These are phyloP conservation scores for Pilasporangium apinafurcum DNA, from an alignment of 352 stramenopile species.

Conservation along the genomic window DNA sequence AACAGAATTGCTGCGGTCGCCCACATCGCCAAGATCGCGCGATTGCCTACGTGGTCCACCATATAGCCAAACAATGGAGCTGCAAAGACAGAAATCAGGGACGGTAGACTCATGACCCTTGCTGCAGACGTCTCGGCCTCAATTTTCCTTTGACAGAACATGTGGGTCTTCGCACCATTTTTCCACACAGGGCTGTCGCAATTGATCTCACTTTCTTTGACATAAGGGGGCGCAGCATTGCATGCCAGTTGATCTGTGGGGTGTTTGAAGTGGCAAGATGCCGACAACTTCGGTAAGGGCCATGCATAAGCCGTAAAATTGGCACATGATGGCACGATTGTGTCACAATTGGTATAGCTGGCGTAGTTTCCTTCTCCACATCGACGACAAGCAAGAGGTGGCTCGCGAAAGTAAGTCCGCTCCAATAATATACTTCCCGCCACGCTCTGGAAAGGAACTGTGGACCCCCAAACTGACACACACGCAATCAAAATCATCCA, in stretches of 20 bases:
- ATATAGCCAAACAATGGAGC: slow-evolving; percentile 72
- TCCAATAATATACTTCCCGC: slow-evolving; percentile 71
- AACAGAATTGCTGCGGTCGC: slow-evolving; percentile 37
- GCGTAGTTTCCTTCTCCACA: slow-evolving; percentile 33
- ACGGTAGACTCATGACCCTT: slow-evolving; percentile 73
- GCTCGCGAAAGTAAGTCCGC: slow-evolving; percentile 42
- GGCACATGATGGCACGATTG: slow-evolving; percentile 25
- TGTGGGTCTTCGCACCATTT: slow-evolving; percentile 16
- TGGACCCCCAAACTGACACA: slow-evolving; percentile 71
- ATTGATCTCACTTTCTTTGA: slow-evolving; percentile 37
- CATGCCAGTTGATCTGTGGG: slow-evolving; percentile 29
- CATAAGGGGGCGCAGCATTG: slow-evolving; percentile 19
- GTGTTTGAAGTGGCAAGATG: slow-evolving; percentile 21
- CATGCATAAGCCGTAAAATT: slow-evolving; percentile 27
- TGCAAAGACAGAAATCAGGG: slow-evolving; percentile 62
- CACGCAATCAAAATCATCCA: slow-evolving; percentile 69
- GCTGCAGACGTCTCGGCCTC: slow-evolving; percentile 30
- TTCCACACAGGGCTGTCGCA: slow-evolving; percentile 36
- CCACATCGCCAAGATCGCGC: slow-evolving; percentile 46
- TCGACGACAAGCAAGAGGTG: slow-evolving; percentile 17
- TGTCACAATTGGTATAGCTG: slow-evolving; percentile 34
- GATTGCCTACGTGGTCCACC: slow-evolving; percentile 56
- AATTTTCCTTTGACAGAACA: slow-evolving; percentile 34
- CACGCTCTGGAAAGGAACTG: slow-evolving; percentile 85
- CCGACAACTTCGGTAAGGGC: slow-evolving; percentile 29